Evolutionary conservation across 176 grass and related monocot genomes (phyloP).

Genomic region (Cenchrus americanus): DNA sequence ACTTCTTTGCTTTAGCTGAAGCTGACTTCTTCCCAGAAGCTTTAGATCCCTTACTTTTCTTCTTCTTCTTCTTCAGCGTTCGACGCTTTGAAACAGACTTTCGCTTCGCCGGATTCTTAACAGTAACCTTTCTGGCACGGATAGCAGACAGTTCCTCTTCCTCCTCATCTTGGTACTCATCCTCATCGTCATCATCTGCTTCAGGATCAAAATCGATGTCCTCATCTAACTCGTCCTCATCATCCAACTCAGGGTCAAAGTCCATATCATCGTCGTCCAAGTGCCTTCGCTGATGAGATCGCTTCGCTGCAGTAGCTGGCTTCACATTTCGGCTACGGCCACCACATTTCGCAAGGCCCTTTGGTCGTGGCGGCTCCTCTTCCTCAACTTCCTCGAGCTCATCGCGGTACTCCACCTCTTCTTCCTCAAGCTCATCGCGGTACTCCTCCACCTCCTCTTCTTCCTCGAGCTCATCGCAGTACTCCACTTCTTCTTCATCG

Average conservation of each 20-base stretch:
- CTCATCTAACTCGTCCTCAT: slow-evolving; percentile 35
- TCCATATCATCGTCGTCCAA: slow-evolving; percentile 53
- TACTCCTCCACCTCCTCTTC: no score
- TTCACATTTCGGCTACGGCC: background rate
- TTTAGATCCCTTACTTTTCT: slow-evolving; percentile 42
- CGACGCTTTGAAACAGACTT: slow-evolving; percentile 39
- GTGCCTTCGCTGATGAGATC: slow-evolving; percentile 37
- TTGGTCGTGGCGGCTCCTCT: background rate
- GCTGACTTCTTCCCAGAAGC: slow-evolving; percentile 47
- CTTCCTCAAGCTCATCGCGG: no score
- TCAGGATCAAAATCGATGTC: slow-evolving; percentile 67
- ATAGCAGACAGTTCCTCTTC: slow-evolving; percentile 51
- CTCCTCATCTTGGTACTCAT: slow-evolving; percentile 59
- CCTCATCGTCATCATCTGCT: slow-evolving; percentile 40
- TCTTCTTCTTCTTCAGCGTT: slow-evolving; percentile 33
- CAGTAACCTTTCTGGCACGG: slow-evolving; percentile 35
- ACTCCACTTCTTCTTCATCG: no score
- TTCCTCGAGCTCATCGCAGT: no score
- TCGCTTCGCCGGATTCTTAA: slow-evolving; percentile 28
- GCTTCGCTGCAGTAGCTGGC: background rate
- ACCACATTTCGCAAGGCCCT: background rate
- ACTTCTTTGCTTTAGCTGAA: slow-evolving; percentile 37
- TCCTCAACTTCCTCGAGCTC: slow-evolving; percentile 14
- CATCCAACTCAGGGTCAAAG: slow-evolving; percentile 59
- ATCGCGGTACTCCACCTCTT: background rate